Evolutionary conservation across 2,329 filamentous ascomycete species (phyloP), one percentile per base, ranked within the genome.

Genomic region (Arthrobotrys pseudoclavata): DNA sequence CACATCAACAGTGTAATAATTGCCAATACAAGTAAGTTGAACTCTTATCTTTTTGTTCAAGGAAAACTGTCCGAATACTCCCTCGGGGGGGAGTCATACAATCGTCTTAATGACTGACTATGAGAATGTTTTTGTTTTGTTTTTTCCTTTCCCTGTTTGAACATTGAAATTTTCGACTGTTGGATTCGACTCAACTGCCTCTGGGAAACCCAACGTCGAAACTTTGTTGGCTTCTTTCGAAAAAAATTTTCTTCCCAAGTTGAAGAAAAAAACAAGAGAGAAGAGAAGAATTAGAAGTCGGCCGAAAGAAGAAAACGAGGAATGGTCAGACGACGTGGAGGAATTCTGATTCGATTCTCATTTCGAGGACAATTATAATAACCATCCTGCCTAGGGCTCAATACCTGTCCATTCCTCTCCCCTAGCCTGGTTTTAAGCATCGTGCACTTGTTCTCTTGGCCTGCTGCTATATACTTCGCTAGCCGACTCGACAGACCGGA

Each of bases 381-480:
- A 55, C 31, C 37, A 61, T 47, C 50, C 50, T 22, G 1, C 10
- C 69, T 72, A 72, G 69, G 69, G 69, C 69, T 72, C 40, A 26
- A 72, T 72, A 72, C 69, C 69, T 72, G 48, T 24, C 37, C 40
- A 22, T 68, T 53, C 40, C 18, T 26, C 9, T 20, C 31, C 20
- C 40, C 64, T 71, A 37, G 29, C 53, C 42, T 61, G 55, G 55
- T 60, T 60, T 57, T 60, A 60, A 60, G 55, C 55, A 60, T 60
- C 55, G 55, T 57, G 20, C 26, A 24, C n/a, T 45, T 24, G 42
- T 69, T 60, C 64, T 45, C 37, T 69, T 66, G 42, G 47, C 62
- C 47, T 34, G 62, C 26, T 63, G 62, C 40, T 63, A 29, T 3
- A 4, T n/a, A 40, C 31, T 18, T 60, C 55, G 55, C 34, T 60